Evolutionary conservation across 2,329 filamentous ascomycete genomes (phyloP).

Genomic region (Aspergillus neoniger): DNA sequence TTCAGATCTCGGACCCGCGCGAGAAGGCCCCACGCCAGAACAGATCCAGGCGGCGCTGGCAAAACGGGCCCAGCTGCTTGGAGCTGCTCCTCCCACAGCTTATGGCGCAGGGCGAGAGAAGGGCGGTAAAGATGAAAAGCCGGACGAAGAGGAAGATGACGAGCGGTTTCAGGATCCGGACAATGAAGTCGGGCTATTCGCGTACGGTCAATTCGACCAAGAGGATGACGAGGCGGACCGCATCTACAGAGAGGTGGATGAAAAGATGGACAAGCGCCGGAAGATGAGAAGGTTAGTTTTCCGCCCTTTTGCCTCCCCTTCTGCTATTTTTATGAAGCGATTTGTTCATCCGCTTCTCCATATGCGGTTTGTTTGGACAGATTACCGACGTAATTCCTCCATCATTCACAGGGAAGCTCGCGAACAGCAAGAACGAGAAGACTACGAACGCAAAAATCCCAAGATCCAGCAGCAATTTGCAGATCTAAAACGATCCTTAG

Average conservation of each 20-base stretch:
- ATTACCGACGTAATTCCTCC: conserved; percentile 71
- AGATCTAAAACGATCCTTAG: conserved; percentile 87
- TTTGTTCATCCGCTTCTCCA: conserved; percentile 66
- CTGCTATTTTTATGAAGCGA: conserved; percentile 42
- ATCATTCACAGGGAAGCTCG: conserved; percentile 79
- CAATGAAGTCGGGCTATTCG: conserved; percentile 94
- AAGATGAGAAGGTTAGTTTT: conserved; percentile 80
- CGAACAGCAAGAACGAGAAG: conserved; percentile 85
- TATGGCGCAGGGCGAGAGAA: conserved; percentile 75
- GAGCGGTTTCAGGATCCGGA: conserved; percentile 93
- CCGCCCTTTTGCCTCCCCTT: conserved; percentile 23
- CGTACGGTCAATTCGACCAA: conserved; percentile 92
- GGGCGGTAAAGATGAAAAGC: conserved; percentile 60
- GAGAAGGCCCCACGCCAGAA: conserved; percentile 93
- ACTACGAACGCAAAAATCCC: conserved; percentile 95
- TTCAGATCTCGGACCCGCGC: conserved; percentile 90
- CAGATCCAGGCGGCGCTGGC: conserved; percentile 98
- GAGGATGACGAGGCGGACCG: conserved; percentile 97
- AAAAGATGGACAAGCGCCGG: conserved; percentile 90
- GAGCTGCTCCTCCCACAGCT: conserved; percentile 68
- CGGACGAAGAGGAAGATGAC: conserved; percentile 73
- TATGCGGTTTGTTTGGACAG: conserved; percentile 65
- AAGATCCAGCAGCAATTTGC: conserved; percentile 98
- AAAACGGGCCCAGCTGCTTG: conserved; percentile 83
- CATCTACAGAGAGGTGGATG: conserved; percentile 93